Conservation (phyloP, 225 moss, liverwort and hornwort genomes). For the Pseudoscleropodium purum region DNA sequence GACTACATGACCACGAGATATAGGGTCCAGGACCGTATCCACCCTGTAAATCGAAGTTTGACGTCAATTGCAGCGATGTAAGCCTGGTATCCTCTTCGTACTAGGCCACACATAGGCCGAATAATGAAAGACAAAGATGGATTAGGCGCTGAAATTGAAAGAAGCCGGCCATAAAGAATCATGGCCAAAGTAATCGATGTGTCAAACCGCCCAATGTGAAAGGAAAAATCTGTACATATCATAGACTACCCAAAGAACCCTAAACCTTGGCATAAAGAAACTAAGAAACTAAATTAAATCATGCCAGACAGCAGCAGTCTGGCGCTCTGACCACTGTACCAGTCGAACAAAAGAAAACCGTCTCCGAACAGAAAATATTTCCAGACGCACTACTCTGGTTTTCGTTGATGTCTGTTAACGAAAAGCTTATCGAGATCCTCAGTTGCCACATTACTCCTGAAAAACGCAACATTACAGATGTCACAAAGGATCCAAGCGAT, state of each 20-base stretch:
- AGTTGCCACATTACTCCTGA: conserved; percentile 86
- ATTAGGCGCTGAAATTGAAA: not conserved
- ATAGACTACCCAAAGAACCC: not conserved
- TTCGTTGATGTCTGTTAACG: conserved; percentile 52
- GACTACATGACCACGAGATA: not conserved
- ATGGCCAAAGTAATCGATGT: not conserved
- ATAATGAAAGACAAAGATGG: not conserved
- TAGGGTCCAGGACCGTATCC: not conserved
- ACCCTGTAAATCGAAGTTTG: not conserved
- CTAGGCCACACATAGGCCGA: not conserved
- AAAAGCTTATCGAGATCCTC: conserved; percentile 93
- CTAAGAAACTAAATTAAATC: not conserved
- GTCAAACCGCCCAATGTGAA: not conserved
- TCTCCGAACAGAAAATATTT: not conserved
- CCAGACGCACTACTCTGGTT: conserved; percentile 23
- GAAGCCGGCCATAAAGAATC: not conserved
- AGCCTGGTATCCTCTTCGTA: not conserved
- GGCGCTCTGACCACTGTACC: not conserved
- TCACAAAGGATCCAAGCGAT: not conserved
- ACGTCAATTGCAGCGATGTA: not conserved
- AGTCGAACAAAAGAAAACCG: not conserved
- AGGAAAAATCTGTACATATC: conserved; percentile 20
- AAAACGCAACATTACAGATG: not conserved
- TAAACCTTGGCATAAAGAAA: not conserved
- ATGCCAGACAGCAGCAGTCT: not conserved